Base-by-base conservation (phyloP, 1,284 basidiomycete species). In the Ceratobasidium sp. region DNA sequence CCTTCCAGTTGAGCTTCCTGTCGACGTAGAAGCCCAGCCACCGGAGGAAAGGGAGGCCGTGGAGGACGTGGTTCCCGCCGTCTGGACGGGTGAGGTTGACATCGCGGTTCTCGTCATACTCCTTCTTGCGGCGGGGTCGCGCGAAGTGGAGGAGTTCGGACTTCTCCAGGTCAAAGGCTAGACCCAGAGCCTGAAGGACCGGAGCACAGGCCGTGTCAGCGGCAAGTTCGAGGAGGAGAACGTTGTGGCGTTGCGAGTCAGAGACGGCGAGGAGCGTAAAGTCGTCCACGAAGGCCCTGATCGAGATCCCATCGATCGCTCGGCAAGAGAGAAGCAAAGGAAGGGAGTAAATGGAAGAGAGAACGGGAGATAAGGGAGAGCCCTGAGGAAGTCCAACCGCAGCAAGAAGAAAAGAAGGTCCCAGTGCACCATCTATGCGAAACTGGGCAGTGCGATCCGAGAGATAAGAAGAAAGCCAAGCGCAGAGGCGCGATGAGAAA, bases 381-480 rank as follows among this genome's bases (percentile, higher is more conserved):
- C 62, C 53, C 64, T 63, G 76, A 19, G 76, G 75, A 33, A 75
- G 24, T 2, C 75, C 66, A 27, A 67, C 75, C 19, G 75, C 66
- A 53, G 24, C n/a, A 17, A 71, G 53, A 62, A 33, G 31, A 7
- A 33, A 6, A n/a, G 53, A 14, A n/a, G 36, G 22, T 7, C 51
- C 24, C 4, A 27, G 19, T 7, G 6, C 14, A 3, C 79, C 78
- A 54, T 82, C 80, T 1, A 82, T 67, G 71, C 79, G 79, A 1
- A 82, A 78, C 0, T 79, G 78, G 1, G 79, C 78, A 50, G 78
- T 59, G 4, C 80, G 50, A 24, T 79, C 75, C 6, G 54, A 31
- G 8, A 79, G 54, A 57, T 77, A 79, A 3, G 75, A 72, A 0
- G 3, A 0, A 11, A 54, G 5, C 65, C 65, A 67, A 19, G 14